Percentiles rank a stretch among this genome's conserved stretches.
Evolutionary conservation across 352 stramenopile genomes (phyloP).

Genomic region (Globisporangium sylvaticum): DNA sequence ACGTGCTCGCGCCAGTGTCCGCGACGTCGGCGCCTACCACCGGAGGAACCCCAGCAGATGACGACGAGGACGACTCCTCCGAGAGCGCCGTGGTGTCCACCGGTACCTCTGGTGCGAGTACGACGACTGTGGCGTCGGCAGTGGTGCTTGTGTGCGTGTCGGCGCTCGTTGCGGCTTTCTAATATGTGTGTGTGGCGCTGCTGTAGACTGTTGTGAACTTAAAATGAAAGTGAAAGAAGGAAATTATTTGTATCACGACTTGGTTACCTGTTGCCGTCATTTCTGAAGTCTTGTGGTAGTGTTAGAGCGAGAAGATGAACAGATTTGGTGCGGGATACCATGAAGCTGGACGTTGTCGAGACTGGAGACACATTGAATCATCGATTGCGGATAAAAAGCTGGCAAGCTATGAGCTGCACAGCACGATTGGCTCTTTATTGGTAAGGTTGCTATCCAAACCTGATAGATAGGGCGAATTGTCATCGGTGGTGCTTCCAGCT

Average conservation of each 20-base stretch:
- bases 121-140: constrained; percentile 1
- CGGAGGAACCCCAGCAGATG: constrained; percentile 29
- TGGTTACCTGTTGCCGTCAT: background rate
- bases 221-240: background rate
- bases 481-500: background rate
- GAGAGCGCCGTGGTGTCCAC: constrained; percentile 39
- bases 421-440: background rate
- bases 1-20: constrained; percentile 30
- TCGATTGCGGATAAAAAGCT: background rate
- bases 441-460: background rate
- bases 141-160: constrained; percentile 13
- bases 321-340: background rate
- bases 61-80: constrained; percentile 54
- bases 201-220: background rate
- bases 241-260: background rate
- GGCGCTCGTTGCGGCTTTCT: constrained; percentile 15
- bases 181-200: constrained; percentile 2
- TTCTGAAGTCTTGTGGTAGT: background rate
- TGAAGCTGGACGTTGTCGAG: background rate
- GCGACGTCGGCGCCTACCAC: constrained; percentile 14
- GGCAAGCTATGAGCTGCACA: background rate
- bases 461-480: background rate
- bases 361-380: background rate
- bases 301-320: background rate
- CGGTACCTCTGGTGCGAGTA: constrained; percentile 13